These are phyloP conservation scores for Acacia pycnantha DNA, from an alignment of 331 rosid genomes.

Conservation along the genomic window DNA sequence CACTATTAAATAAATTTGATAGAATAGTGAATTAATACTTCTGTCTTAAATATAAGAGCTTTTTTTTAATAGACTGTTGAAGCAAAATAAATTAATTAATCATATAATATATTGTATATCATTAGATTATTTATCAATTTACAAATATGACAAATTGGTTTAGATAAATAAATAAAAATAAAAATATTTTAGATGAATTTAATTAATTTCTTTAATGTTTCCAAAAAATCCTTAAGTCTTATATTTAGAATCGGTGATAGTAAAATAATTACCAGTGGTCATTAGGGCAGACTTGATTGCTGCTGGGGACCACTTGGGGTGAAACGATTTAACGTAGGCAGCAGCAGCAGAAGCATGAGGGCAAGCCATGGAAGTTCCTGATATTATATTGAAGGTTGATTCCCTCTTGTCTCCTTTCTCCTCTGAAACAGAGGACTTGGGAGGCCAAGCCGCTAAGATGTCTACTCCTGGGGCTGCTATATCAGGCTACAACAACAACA, in stretches of 20 bases:
- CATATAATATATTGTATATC: too few species aligned
- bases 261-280: not conserved
- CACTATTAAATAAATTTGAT: too few species aligned
- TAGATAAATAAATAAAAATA: too few species aligned
- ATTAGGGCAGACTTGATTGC: not conserved
- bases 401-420: not conserved
- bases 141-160: too few species aligned
- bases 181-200: too few species aligned
- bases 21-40: too few species aligned
- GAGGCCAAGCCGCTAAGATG: not conserved
- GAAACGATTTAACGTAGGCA: not conserved
- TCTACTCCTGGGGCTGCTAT: not conserved
- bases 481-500: not conserved
- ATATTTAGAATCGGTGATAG: fast-evolving
- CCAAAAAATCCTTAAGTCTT: too few species aligned
- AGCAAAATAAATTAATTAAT: too few species aligned
- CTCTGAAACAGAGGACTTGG: not conserved
- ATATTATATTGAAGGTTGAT: not conserved
- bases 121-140: too few species aligned
- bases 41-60: too few species aligned
- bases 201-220: too few species aligned
- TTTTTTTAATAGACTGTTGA: too few species aligned
- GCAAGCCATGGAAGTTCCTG: not conserved
- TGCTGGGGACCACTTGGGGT: not conserved
- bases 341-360: not conserved